Percentiles rank a stretch among this genome's conserved stretches.
These are phyloP conservation scores for Paspalum vaginatum DNA, from an alignment of 176 grass and related monocot species.

Conservation along the genomic window DNA sequence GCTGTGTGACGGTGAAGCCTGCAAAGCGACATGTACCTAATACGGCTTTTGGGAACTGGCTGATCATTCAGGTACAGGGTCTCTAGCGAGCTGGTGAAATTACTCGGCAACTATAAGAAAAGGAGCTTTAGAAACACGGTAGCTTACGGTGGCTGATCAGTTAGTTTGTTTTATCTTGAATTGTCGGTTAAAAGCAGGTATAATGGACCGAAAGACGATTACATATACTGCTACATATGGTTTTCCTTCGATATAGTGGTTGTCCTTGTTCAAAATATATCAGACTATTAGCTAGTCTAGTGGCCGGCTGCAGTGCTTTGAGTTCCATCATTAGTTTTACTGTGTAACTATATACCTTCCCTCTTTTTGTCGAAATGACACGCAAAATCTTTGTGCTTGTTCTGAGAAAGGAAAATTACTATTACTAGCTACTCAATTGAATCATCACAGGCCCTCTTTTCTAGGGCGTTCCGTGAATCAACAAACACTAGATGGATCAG, in stretches of 20 bases:
- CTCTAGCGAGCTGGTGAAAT: conserved; percentile 18
- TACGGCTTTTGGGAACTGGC: conserved; percentile 45
- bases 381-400: not conserved
- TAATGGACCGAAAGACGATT: not conserved
- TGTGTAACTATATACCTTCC: not conserved
- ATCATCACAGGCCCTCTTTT: not conserved
- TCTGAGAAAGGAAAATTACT: not conserved
- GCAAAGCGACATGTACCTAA: conserved; percentile 51
- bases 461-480: conserved; percentile 50
- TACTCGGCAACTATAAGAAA: conserved; percentile 32
- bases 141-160: not conserved
- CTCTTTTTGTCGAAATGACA: not conserved
- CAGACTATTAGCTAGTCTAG: too few relatives aligned
- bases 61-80: conserved; percentile 21
- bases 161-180: conserved; percentile 13
- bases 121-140: not conserved
- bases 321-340: not conserved
- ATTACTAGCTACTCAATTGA: not conserved
- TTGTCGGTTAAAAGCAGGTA: conserved; percentile 21
- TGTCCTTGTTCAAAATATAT: conserved; percentile 2
- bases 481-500: conserved; percentile 3
- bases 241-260: not conserved
- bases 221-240: not conserved
- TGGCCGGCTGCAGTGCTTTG: not conserved
- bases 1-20: conserved; percentile 27